Evolutionary conservation across 768 basidiomycete species (phyloP).

Genomic region (Boletus pseudopeckii): DNA sequence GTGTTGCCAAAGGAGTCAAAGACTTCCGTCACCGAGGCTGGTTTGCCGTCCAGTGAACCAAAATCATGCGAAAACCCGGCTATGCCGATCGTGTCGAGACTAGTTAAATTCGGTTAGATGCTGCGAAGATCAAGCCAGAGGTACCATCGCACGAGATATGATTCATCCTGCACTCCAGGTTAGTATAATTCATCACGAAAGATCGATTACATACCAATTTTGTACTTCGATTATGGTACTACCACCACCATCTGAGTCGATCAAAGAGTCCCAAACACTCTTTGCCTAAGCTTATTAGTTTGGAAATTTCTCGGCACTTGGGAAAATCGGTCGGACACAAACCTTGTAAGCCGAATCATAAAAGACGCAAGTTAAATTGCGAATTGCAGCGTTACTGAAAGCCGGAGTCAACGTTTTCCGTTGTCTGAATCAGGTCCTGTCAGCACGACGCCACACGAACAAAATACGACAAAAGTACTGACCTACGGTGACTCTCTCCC

Average conservation of each 20-base stretch:
- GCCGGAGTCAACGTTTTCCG: conserved; percentile 39
- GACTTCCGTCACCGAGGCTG: conserved; percentile 19
- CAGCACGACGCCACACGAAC: background rate
- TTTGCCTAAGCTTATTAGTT: conserved; percentile 21
- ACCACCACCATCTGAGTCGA: conserved; percentile 21
- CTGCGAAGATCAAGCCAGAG: background rate
- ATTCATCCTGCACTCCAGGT: conserved; percentile 37
- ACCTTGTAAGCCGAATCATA: conserved; percentile 44
- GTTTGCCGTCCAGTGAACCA: conserved; percentile 37
- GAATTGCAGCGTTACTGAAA: conserved; percentile 41
- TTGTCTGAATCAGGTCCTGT: conserved; percentile 25
- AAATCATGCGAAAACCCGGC: conserved; percentile 47
- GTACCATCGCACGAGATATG: conserved; percentile 35
- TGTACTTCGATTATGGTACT: conserved; percentile 46
- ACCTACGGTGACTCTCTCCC: conserved; percentile 45
- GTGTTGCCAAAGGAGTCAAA: conserved; percentile 25
- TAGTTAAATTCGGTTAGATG: conserved; percentile 4
- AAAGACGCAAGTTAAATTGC: conserved; percentile 35
- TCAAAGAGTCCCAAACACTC: conserved; percentile 29
- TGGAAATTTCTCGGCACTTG: background rate
- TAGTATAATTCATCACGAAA: background rate
- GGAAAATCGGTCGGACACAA: conserved; percentile 8
- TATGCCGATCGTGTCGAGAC: conserved; percentile 44
- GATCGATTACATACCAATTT: conserved; percentile 34
- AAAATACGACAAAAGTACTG: background rate